Conservation (phyloP, 164 flowering plant species). For the Liquidambar formosana region DNA sequence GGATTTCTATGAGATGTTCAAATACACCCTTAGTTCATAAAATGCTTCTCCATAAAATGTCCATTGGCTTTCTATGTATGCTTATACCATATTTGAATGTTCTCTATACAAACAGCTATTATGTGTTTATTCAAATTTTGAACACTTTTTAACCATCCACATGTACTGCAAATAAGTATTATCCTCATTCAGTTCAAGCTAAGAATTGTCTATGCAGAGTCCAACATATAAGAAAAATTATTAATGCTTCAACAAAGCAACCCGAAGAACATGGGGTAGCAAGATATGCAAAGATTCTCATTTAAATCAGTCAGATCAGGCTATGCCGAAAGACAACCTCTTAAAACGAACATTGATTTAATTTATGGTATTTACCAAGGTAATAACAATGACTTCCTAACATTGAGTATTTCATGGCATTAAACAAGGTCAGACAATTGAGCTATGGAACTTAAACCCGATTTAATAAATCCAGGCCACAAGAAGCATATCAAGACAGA, state of each 20-base stretch:
- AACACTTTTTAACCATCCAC: background rate
- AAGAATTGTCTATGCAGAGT: background rate
- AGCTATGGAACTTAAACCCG: constrained; percentile 1
- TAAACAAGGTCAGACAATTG: background rate
- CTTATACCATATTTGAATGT: too few species aligned
- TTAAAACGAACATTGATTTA: background rate
- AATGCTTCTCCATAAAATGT: too few species aligned
- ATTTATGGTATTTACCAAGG: background rate
- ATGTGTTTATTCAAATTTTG: too few species aligned
- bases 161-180: background rate
- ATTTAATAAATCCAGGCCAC: background rate
- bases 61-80: too few species aligned
- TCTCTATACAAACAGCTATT: too few species aligned
- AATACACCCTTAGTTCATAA: too few species aligned
- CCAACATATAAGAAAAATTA: background rate
- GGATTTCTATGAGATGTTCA: too few species aligned
- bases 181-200: background rate
- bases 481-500: too few species aligned
- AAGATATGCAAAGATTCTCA: background rate
- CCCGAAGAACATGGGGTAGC: background rate
- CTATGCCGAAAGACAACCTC: background rate
- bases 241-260: background rate
- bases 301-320: background rate
- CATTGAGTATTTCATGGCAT: background rate
- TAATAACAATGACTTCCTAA: background rate